Conservation (phyloP, 164 flowering plant species). For the Liquidambar formosana region DNA sequence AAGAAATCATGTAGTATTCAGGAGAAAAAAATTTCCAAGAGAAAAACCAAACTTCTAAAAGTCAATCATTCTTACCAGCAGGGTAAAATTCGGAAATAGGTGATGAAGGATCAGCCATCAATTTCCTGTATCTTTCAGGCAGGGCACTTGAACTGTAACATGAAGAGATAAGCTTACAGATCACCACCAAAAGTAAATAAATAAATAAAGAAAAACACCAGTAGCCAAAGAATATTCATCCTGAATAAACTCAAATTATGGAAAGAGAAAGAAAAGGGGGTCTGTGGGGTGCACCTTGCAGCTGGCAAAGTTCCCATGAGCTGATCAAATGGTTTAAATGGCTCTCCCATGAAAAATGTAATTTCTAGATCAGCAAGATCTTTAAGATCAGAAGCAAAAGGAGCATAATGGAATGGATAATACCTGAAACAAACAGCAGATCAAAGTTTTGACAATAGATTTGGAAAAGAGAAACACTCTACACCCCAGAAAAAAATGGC, state of each 20-base stretch:
- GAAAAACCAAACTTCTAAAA: slow-evolving; percentile 10
- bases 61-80: slow-evolving; percentile 48
- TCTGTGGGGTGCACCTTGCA: too few relatives aligned
- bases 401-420: slow-evolving; percentile 98
- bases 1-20: slow-evolving; percentile 4
- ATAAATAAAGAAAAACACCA: background rate
- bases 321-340: slow-evolving; percentile 98
- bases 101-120: slow-evolving; percentile 88
- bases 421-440: slow-evolving; percentile 58
- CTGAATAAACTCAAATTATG: background rate
- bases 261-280: background rate
- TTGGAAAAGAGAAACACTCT: slow-evolving; percentile 5
- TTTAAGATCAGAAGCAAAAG: slow-evolving; percentile 98
- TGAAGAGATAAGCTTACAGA: slow-evolving; percentile 11
- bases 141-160: slow-evolving; percentile 75
- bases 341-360: slow-evolving; percentile 86
- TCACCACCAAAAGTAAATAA: background rate
- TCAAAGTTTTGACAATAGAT: background rate
- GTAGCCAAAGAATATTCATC: background rate
- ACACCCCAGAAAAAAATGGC: background rate
- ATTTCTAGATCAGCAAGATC: slow-evolving; percentile 81
- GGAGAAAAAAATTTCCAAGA: background rate
- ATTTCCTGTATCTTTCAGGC: slow-evolving; percentile 68
- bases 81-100: slow-evolving; percentile 84
- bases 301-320: slow-evolving; percentile 97